Conservation (phyloP, 208 protist species). For the Wallacemonas sp. region DNA sequence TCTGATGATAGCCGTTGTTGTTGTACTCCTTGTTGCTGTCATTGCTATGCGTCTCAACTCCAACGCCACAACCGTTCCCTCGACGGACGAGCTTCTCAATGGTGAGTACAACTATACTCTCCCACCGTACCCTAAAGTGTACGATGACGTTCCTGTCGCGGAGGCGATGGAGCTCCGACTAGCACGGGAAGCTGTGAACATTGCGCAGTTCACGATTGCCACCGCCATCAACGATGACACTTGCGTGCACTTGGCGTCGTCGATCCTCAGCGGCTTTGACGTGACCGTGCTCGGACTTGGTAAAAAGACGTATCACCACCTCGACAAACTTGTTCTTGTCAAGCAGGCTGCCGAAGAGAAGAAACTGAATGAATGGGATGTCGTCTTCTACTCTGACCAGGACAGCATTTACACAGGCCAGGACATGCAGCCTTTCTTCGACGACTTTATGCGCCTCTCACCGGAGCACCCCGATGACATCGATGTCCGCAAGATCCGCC, state of each 20-base stretch:
- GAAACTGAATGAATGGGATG: not conserved
- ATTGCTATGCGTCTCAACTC: too few relatives aligned
- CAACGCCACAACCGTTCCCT: too few relatives aligned
- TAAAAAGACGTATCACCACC: not conserved
- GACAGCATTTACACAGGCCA: slow-evolving; percentile 2
- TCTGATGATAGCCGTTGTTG: too few relatives aligned
- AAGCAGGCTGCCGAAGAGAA: not conserved
- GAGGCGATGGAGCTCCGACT: not conserved
- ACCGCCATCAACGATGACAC: not conserved
- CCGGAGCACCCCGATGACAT: slow-evolving; percentile 2
- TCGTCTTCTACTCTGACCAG: slow-evolving; percentile 2
- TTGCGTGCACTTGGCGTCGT: not conserved
- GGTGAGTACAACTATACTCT: too few relatives aligned
- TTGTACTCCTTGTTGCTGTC: too few relatives aligned
- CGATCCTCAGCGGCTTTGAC: too few relatives aligned
- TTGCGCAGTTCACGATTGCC: not conserved
- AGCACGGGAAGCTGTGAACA: not conserved
- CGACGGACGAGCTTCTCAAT: too few relatives aligned
- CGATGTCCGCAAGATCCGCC: not conserved
- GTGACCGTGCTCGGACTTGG: too few relatives aligned
- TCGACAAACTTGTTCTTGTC: not conserved
- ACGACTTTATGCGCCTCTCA: not conserved
- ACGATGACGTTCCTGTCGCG: not conserved
- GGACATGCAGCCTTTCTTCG: slow-evolving; percentile 1
- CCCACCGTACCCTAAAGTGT: not conserved